phyloP scores from a whole-genome alignment of 2,329 filamentous ascomycete genomes.

The Xylariaceae sp. region DNA sequence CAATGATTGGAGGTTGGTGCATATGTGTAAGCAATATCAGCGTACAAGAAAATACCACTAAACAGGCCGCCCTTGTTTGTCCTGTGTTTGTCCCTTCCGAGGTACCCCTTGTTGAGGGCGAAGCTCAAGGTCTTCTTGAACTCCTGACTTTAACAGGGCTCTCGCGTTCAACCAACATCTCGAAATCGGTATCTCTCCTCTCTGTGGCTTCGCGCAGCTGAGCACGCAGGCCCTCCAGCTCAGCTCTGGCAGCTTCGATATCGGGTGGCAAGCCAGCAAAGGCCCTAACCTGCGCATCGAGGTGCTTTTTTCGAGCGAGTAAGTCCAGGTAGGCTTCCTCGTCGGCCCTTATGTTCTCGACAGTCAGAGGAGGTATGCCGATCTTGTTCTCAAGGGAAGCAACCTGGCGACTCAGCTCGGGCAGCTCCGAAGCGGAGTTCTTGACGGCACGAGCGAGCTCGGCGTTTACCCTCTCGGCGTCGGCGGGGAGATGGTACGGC shows the following conservation, averaged over 20 bases:
- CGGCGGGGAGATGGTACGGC: constrained; percentile 48
- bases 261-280: constrained; percentile 73
- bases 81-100: background rate
- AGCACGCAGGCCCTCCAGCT: constrained; percentile 61
- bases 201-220: constrained; percentile 58
- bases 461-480: constrained; percentile 64
- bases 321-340: constrained; percentile 56
- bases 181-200: constrained; percentile 68
- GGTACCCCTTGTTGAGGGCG: background rate
- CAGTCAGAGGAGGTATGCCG: constrained; percentile 30
- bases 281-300: constrained; percentile 57
- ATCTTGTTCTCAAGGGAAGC: constrained; percentile 34
- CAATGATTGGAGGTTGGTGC: too few species aligned
- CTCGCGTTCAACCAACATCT: constrained; percentile 60
- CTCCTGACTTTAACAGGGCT: constrained; percentile 43
- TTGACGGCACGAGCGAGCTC: constrained; percentile 69
- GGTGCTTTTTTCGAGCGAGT: constrained; percentile 49
- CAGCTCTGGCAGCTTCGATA: constrained; percentile 59
- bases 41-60: too few species aligned
- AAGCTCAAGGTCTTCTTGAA: constrained; percentile 16
- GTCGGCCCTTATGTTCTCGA: constrained; percentile 54
- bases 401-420: constrained; percentile 58
- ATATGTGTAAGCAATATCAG: too few species aligned
- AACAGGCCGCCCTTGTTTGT: constrained; percentile 2
- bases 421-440: constrained; percentile 57